Conservation (phyloP, 306 rosid species). For the Purshia tridentata region DNA sequence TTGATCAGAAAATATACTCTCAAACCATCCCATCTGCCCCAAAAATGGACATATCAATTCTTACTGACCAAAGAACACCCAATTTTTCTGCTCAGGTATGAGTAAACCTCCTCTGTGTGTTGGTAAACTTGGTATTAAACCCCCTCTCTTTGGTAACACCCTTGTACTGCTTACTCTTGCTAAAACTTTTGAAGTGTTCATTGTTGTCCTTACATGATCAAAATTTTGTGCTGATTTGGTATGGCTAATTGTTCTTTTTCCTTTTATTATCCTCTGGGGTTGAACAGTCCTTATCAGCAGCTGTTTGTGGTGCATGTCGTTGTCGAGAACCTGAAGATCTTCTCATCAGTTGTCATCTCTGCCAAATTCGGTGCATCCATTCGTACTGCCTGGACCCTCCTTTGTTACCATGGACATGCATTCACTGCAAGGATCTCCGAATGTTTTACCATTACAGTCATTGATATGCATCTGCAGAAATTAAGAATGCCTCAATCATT, state of each 20-base stretch:
- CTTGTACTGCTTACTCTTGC: conserved; percentile 16
- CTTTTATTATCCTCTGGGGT: conserved; percentile 5
- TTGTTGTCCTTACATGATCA: conserved; percentile 14
- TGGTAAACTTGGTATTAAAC: not conserved
- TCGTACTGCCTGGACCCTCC: conserved; percentile 85
- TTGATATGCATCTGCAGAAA: conserved; percentile 11
- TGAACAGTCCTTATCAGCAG: conserved; percentile 38
- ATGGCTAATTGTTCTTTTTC: conserved; percentile 23
- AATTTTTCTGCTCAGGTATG: conserved; percentile 57
- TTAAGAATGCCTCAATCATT: not conserved
- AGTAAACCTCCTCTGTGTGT: conserved; percentile 11
- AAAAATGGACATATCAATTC: conserved; percentile 41
- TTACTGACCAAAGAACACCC: conserved; percentile 32
- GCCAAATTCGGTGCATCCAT: conserved; percentile 44
- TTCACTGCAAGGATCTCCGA: conserved; percentile 68
- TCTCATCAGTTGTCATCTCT: conserved; percentile 56
- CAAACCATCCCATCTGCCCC: conserved; percentile 75
- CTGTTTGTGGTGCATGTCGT: conserved; percentile 59
- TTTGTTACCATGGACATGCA: conserved; percentile 74
- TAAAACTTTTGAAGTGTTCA: conserved; percentile 21
- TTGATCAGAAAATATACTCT: conserved; percentile 78
- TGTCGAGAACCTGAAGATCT: conserved; percentile 70
- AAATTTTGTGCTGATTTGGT: conserved; percentile 27
- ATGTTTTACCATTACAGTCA: conserved; percentile 35
- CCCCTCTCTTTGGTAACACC: conserved; percentile 1